Conservation (phyloP, 2,329 filamentous ascomycete genomes). For the Exutisphaerella laricina region DNA sequence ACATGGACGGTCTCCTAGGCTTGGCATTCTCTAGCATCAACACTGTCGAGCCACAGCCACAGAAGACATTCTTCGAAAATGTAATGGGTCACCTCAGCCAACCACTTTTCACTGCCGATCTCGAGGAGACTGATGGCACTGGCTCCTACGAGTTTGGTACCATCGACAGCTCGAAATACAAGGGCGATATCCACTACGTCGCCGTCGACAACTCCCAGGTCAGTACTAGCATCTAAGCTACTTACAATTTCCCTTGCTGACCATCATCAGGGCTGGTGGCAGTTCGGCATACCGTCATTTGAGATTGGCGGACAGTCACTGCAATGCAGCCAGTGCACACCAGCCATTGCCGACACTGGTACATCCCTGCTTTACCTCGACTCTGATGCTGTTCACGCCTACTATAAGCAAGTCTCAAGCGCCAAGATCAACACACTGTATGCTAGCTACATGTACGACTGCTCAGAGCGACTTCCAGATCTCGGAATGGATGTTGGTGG, state of each 20-base stretch:
- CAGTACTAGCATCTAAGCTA: too few species aligned
- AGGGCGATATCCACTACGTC: conserved; percentile 57
- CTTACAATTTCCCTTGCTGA: conserved; percentile 52
- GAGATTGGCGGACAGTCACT: conserved; percentile 53
- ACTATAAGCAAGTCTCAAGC: conserved; percentile 40
- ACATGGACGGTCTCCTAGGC: conserved; percentile 55
- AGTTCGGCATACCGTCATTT: conserved; percentile 55
- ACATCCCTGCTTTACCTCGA: conserved; percentile 60
- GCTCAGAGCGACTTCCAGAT: conserved; percentile 38
- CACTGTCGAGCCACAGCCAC: conserved; percentile 44
- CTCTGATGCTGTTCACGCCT: conserved; percentile 38
- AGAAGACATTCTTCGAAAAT: conserved; percentile 72
- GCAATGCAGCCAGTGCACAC: conserved; percentile 33
- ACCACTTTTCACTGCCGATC: conserved; percentile 65
- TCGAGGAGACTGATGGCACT: conserved; percentile 48
- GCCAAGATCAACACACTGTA: conserved; percentile 34
- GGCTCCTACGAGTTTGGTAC: conserved; percentile 70
- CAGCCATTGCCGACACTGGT: conserved; percentile 49
- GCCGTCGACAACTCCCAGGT: conserved; percentile 55
- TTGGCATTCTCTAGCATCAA: conserved; percentile 57
- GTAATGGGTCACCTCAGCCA: conserved; percentile 54
- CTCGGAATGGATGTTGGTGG: conserved; percentile 52
- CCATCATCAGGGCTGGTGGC: conserved; percentile 20
- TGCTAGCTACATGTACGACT: conserved; percentile 44
- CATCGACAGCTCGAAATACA: conserved; percentile 60